Evolutionary conservation across 2,329 filamentous ascomycete species (phyloP), one percentile per base, ranked within the genome.

Genomic region (Cercospora berteroae): DNA sequence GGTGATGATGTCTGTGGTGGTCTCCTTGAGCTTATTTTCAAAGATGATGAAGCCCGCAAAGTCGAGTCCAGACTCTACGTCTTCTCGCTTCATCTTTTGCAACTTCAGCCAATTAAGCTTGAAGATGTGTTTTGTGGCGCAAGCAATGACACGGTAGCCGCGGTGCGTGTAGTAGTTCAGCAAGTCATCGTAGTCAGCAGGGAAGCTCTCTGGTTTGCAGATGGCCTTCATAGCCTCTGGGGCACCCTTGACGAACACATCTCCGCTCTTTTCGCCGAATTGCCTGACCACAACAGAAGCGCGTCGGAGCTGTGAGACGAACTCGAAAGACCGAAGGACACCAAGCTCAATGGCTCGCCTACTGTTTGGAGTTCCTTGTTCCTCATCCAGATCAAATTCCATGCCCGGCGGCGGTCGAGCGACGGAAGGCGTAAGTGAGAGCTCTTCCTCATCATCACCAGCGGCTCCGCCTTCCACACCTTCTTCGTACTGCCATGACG

Each of bases 11-110:
- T 85, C 86, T 1, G 91, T 86, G 0, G 94, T 97, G 20, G 88
- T 93, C 1, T 92, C 89, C 79, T 99, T 99, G 69, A 99, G 83
- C 80, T 99, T 99, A 81, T 99, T 99, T 81, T 99, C 95, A 74
- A 99, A 99, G 63, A 99, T 90, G 76, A 99, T 98, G 80, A 99
- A 99, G 5, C 95, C 95, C 39, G 94, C 86, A 76, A 99, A 98
- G 56, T 94, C 88, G 10, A 99, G 86, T 33, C 89, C 85, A 3
- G 87, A 90, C 79, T 99, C 95, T 8, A 91, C 94, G 63, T 97
- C 91, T 44, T 89, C 82, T 31, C 95, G 90, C 73, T 89, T 91
- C 90, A 98, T 94, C 81, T 96, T 97, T 76, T 98, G 93, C 6
- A 94, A 89, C 77, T 96, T 96, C 64, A 97, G 88, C 94, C 93